phyloP scores from a whole-genome alignment of 345 rosid genomes.

The Citrus sp. region DNA sequence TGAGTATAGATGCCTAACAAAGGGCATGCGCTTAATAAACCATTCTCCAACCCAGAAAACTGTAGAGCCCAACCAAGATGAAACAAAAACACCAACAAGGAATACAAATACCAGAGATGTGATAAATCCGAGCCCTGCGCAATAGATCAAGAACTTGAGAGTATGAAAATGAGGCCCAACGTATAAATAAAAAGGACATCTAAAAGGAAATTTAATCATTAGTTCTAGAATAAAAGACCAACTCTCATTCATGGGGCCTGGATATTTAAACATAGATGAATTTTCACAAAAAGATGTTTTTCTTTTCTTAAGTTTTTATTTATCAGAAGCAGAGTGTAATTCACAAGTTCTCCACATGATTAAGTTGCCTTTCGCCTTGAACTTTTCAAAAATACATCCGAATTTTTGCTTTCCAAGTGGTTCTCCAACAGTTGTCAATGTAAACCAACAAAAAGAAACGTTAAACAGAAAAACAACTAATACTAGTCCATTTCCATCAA shows the following conservation, averaged over 20 bases:
- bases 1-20: slow-evolving; percentile 61
- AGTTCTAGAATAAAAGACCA: background rate
- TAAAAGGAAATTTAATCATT: background rate
- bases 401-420: background rate
- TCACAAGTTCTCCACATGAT: background rate
- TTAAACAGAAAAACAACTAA: background rate
- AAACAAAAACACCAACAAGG: slow-evolving; percentile 62
- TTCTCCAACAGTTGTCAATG: background rate
- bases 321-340: background rate
- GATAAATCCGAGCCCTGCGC: slow-evolving; percentile 68
- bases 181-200: background rate
- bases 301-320: background rate
- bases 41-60: slow-evolving; percentile 70
- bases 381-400: background rate
- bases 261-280: no score
- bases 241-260: background rate
- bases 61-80: slow-evolving; percentile 65
- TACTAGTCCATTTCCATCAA: background rate
- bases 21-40: slow-evolving; percentile 68
- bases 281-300: background rate
- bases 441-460: background rate
- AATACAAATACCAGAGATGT: slow-evolving; percentile 63
- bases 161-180: background rate
- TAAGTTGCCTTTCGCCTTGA: background rate
- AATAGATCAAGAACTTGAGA: slow-evolving; percentile 3